Evolutionary conservation across 2,329 filamentous ascomycete species (phyloP), one percentile per base, ranked within the genome.

Genomic region (Fusarium transvaalense): DNA sequence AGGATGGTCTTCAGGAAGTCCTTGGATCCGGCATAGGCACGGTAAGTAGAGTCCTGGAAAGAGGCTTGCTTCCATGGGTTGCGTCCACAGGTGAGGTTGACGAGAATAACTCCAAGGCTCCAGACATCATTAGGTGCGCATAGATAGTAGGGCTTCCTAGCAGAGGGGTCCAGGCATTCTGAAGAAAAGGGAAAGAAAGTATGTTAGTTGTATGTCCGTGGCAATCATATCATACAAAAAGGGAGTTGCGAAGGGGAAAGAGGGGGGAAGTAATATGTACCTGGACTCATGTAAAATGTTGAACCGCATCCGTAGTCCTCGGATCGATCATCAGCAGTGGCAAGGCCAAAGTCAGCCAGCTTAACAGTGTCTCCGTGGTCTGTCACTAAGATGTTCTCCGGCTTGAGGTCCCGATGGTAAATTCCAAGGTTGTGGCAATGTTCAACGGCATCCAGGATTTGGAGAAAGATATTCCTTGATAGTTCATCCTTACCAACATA

Each of bases 51-150:
- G 80, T 99, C 96, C 79, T 97, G 93, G 73, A 89, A 85, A 14
- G 94, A 97, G 66, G 96, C 96, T 78, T 96, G 92, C 83, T 98
- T 98, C 96, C 96, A 99, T 62, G 96, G 96, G 82, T 99, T 99
- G 79, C 96, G 93, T 77, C 96, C 96, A 82, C 96, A 99, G 52
- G 94, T 97, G 72, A 99, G 86, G 84, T 99, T 99, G 75, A 99
- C 94, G 64, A 99, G 86, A 78, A 99, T 97, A 54, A 99, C 95
- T 72, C 96, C 96, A n/a, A 99, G 87, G 76, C 92, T 95, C 96
- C 96, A 99, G 74, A 98, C 90, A 80, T 99, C 96, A 82, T 98
- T 99, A 60, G 95, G 92, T 53, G 93, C 94, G 71, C 94, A 97
- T 71, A 90, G 90, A 81, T 99, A 99, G 80, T 88, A 95, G 31